Evolutionary conservation across 495 filamentous ascomycete genomes (phyloP).

Genomic region (Podospora anserina): DNA sequence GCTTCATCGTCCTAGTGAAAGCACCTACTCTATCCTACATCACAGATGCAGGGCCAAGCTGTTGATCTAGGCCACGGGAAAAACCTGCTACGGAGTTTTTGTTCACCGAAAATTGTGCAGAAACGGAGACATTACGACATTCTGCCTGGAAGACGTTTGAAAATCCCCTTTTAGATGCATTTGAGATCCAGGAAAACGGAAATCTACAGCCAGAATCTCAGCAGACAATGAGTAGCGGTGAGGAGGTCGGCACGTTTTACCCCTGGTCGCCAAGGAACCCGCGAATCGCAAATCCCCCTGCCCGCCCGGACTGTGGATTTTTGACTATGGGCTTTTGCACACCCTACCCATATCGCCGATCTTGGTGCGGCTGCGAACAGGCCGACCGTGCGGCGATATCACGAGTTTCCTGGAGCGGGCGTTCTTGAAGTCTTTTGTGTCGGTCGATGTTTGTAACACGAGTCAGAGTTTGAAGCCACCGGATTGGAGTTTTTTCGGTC

Average conservation of each 20-base stretch:
- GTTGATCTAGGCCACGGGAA: not conserved
- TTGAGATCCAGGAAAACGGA: not conserved
- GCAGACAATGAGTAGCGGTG: conserved; percentile 19
- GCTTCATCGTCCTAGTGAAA: not conserved
- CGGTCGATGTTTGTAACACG: not conserved
- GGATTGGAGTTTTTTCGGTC: not conserved
- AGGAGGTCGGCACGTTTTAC: conserved; percentile 19
- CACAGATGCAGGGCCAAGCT: not conserved
- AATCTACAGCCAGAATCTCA: not conserved
- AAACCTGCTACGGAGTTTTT: not conserved
- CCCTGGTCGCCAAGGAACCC: conserved; percentile 23
- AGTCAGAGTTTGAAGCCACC: not conserved
- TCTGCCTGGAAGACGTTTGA: not conserved
- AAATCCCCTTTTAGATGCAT: not conserved
- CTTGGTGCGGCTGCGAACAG: conserved; percentile 8
- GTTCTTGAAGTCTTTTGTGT: not conserved
- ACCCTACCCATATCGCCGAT: conserved; percentile 11
- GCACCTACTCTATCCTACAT: not conserved
- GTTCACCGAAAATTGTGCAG: not conserved
- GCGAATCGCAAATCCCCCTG: conserved; percentile 14
- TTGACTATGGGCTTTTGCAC: conserved; percentile 8
- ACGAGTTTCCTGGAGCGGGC: not conserved
- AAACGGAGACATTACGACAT: not conserved
- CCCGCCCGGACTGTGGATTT: not conserved
- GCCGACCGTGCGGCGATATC: not conserved